Base-by-base conservation (phyloP, 1,284 basidiomycete genomes). In the Ustilago hordei region DNA sequence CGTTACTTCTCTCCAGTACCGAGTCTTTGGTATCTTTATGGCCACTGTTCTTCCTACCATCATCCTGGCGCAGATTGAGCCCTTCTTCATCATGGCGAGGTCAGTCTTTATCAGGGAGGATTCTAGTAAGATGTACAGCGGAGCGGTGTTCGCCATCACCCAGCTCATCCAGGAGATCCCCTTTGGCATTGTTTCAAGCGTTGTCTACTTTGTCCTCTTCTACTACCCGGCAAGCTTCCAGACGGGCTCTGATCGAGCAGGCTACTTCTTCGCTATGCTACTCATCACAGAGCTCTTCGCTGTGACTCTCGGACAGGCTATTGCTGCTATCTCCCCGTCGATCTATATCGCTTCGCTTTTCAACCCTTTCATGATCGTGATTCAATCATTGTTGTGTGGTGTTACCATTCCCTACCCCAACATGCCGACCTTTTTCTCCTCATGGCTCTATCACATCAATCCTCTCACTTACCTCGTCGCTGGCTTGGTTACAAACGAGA, bases 241-340 rank as follows among this genome's bases (percentile, higher is more conserved):
- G 48, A 19, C 19, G 6, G 48, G 11, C 19, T 69, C 64, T 4
- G 59, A 70, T 32, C 47, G 61, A 5, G 72, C 72, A 2, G 72
- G 66, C 8, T 75, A 75, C 72, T 69, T 65, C 67, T 75, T 63
- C 31, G 69, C 73, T 35, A 71, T 76, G 58, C 43, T 58, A 36
- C 52, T 63, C 39, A 55, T 55, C 53, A 61, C 54, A 11, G 57
- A 91, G 60, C 87, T 90, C 41, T 95, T 93, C 84, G 90, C 92
- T 72, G 93, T 94, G 32, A 90, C 91, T 15, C 87, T 94, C 11
- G 93, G 93, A 59, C 89, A 90, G 81, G 88, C 88, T 32, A 82
- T 95, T 55, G 93, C 92, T 19, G 91, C 94, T 0, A 87, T 95
- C 47, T 92, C 92, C 2, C 92, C 93, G 0, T 89, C 41, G 88